A percentile compares a stretch with the other conserved stretches of the same genome.
Conservation (phyloP, 176 grass and related monocot species). For the Zea luxurians region DNA sequence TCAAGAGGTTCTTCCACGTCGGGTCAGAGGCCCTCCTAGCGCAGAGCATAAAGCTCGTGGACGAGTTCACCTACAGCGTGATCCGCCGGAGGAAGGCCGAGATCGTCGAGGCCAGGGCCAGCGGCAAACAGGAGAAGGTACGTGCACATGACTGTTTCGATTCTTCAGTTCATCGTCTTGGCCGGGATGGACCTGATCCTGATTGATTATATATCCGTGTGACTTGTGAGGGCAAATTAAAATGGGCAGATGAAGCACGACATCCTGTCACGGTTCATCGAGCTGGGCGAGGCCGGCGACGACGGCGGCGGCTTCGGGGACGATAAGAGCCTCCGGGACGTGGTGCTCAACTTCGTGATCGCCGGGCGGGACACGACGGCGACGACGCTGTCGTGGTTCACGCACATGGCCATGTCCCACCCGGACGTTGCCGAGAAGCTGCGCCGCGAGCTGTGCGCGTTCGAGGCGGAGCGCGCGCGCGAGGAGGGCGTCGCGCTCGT, state of each 20-base stretch:
- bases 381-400: constrained; percentile 92
- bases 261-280: constrained; percentile 90
- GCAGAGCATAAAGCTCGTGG: constrained; percentile 82
- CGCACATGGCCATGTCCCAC: constrained; percentile 80
- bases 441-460: constrained; percentile 60
- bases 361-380: constrained; percentile 90
- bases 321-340: constrained; percentile 88
- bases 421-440: constrained; percentile 71
- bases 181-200: neutral
- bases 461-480: constrained; percentile 65
- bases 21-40: constrained; percentile 77
- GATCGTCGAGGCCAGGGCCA: constrained; percentile 63
- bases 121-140: constrained; percentile 56
- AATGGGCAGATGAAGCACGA: constrained; percentile 81
- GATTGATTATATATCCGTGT: neutral
- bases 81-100: constrained; percentile 75
- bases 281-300: constrained; percentile 59
- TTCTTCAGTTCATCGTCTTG: neutral
- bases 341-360: constrained; percentile 95
- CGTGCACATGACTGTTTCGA: neutral
- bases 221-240: neutral
- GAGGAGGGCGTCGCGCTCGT: constrained; percentile 54
- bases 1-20: constrained; percentile 71
- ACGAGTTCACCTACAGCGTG: constrained; percentile 85
- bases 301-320: constrained; percentile 47